A percentile compares a stretch with the other conserved stretches of the same genome.
Conservation (phyloP, 192 early-diverging fungal genomes). For the Lobosporangium transversale region DNA sequence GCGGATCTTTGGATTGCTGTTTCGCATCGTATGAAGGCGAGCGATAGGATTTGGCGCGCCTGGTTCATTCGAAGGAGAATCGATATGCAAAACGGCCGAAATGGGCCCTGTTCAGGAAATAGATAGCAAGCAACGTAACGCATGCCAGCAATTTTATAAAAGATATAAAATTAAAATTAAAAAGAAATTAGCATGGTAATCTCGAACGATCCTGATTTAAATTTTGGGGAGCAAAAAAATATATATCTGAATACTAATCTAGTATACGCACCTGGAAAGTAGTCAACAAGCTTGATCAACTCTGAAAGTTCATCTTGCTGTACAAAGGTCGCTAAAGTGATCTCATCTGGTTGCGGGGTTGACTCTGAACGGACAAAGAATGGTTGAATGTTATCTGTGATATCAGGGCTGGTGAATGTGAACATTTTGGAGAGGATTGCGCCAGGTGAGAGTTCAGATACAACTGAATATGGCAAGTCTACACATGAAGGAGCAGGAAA, state of each 20-base stretch:
- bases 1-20: slow-evolving; percentile 48
- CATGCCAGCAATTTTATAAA: not conserved
- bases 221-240: not conserved
- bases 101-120: slow-evolving; percentile 54
- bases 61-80: slow-evolving; percentile 13
- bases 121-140: not conserved
- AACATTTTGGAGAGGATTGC: slow-evolving; percentile 53
- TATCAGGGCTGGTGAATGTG: slow-evolving; percentile 40
- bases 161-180: slow-evolving; percentile 5
- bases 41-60: slow-evolving; percentile 28
- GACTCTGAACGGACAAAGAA: slow-evolving; percentile 45
- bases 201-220: not conserved
- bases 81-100: slow-evolving; percentile 62
- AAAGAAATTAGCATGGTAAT: not conserved
- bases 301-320: slow-evolving; percentile 57
- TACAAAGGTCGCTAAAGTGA: slow-evolving; percentile 60
- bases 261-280: slow-evolving; percentile 57
- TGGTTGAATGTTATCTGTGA: slow-evolving; percentile 47
- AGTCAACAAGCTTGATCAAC: slow-evolving; percentile 56
- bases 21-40: slow-evolving; percentile 41
- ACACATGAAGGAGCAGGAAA: not conserved
- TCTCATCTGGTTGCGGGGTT: slow-evolving; percentile 53
- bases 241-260: not conserved
- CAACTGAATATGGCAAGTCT: slow-evolving; percentile 44
- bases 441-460: slow-evolving; percentile 26